Conservation (phyloP, 2,329 filamentous ascomycete species). For the Podosphaera aphanis region DNA sequence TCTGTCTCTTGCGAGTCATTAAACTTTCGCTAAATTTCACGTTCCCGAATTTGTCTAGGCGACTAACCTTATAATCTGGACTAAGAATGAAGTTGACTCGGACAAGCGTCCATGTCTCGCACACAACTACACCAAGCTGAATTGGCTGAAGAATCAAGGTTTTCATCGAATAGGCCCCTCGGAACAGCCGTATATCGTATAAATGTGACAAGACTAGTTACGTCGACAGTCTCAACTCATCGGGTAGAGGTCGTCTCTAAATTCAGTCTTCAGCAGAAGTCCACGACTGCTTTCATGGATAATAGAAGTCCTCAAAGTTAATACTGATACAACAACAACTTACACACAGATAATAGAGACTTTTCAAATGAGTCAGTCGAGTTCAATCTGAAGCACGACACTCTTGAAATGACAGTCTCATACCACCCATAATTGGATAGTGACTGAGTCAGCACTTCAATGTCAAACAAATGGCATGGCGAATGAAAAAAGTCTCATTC, state of each 20-base stretch:
- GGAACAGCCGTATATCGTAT: too few relatives aligned
- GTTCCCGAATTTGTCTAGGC: neutral
- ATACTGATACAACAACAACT: neutral
- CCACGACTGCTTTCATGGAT: neutral
- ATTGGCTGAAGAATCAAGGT: neutral
- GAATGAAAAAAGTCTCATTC: neutral
- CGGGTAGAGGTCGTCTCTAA: too few relatives aligned
- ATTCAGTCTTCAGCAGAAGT: too few relatives aligned
- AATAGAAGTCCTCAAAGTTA: neutral
- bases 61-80: neutral
- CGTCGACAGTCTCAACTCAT: too few relatives aligned
- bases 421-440: neutral
- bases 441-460: neutral
- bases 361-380: neutral
- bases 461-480: neutral
- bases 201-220: too few relatives aligned
- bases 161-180: too few relatives aligned
- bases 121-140: neutral
- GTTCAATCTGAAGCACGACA: neutral
- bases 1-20: neutral
- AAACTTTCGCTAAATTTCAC: neutral
- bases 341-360: neutral
- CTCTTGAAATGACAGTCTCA: neutral
- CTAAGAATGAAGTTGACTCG: neutral
- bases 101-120: neutral